phyloP scores from a whole-genome alignment of 345 rosid genomes.

The Citrus sinensis region DVS_A1.0 CM039168.1:24933501-24934000 shows the following conservation, averaged over 20 bases:
- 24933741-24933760: constrained; percentile 34
- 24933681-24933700: constrained; percentile 65
- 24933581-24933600: constrained; percentile 44
- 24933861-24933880: constrained; percentile 3
- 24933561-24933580: constrained; percentile 46
- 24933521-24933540: constrained; percentile 26
- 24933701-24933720: constrained; percentile 30
- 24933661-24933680: constrained; percentile 61
- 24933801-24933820: constrained; percentile 49
- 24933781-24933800: constrained; percentile 50
- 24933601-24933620: constrained; percentile 42
- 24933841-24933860: constrained; percentile 66
- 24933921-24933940: constrained; percentile 15
- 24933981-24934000: not conserved
- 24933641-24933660: constrained; percentile 55
- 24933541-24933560: constrained; percentile 16
- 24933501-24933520: constrained; percentile 39
- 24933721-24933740: constrained; percentile 12
- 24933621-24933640: constrained; percentile 61
- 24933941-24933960: constrained; percentile 37
- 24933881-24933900: constrained; percentile 19
- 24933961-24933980: constrained; percentile 13
- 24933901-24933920: constrained; percentile 11
- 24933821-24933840: constrained; percentile 60
- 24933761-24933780: constrained; percentile 35